A percentile compares a stretch with the other conserved stretches of the same genome.
Evolutionary conservation across 2,329 filamentous ascomycete genomes (phyloP).

Genomic region (Colletotrichum sp.): DNA sequence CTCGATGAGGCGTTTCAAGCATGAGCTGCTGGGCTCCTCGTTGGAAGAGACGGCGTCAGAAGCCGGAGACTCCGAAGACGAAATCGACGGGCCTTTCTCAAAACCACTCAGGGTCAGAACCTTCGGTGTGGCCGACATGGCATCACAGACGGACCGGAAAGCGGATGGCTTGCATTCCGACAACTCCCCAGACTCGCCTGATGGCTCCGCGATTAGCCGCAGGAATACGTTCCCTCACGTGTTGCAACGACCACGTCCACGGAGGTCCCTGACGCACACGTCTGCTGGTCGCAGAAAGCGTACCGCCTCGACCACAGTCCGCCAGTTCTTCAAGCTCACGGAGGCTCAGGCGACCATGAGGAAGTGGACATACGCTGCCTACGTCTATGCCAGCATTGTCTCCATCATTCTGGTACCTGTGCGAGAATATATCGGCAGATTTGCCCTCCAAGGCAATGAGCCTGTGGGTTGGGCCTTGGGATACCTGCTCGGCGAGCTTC

Average conservation of each 20-base stretch:
- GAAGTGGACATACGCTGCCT: slow-evolving; percentile 84
- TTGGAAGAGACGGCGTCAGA: slow-evolving; percentile 37
- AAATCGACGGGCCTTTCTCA: neutral
- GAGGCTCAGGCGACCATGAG: slow-evolving; percentile 75
- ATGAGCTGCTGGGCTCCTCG: slow-evolving; percentile 36
- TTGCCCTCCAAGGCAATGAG: slow-evolving; percentile 75
- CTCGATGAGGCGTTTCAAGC: slow-evolving; percentile 53
- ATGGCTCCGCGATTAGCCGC: slow-evolving; percentile 30
- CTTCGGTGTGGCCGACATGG: slow-evolving; percentile 24
- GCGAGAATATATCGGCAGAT: slow-evolving; percentile 68
- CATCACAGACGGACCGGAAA: neutral
- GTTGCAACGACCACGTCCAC: slow-evolving; percentile 29
- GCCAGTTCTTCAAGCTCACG: slow-evolving; percentile 82
- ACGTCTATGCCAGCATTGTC: slow-evolving; percentile 74
- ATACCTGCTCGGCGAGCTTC: slow-evolving; percentile 84
- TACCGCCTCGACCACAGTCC: slow-evolving; percentile 66
- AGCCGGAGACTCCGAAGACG: slow-evolving; percentile 32
- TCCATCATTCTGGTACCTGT: slow-evolving; percentile 73
- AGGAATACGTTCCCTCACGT: slow-evolving; percentile 60
- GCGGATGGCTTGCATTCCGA: neutral
- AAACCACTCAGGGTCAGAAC: slow-evolving; percentile 31
- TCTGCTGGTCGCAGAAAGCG: slow-evolving; percentile 71
- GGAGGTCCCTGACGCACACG: slow-evolving; percentile 55
- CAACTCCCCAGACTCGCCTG: slow-evolving; percentile 23
- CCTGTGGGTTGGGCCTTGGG: slow-evolving; percentile 92